Conservation (phyloP, 1,284 basidiomycete genomes). For the Boletus hoseneyae region DNA sequence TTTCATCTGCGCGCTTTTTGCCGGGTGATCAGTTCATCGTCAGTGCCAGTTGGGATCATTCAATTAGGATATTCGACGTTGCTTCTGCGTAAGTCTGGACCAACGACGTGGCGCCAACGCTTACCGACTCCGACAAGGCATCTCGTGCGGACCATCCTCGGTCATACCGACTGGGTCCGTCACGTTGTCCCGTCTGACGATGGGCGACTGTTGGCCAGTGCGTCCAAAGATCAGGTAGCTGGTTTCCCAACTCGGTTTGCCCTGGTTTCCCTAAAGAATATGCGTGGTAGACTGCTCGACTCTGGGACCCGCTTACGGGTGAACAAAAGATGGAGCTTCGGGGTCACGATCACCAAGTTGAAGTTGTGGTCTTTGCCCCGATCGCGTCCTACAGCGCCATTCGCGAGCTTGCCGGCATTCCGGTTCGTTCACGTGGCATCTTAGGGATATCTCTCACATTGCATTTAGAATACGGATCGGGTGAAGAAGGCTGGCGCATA, state of each 20-base stretch:
- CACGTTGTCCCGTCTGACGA: constrained; percentile 71
- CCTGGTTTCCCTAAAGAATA: constrained; percentile 3
- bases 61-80: constrained; percentile 85
- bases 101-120: constrained; percentile 5
- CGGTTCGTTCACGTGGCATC: constrained; percentile 38
- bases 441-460: constrained; percentile 9
- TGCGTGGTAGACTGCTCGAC: constrained; percentile 63
- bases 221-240: constrained; percentile 81
- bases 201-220: constrained; percentile 71
- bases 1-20: constrained; percentile 81
- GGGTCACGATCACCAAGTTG: constrained; percentile 87
- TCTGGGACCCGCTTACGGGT: constrained; percentile 77
- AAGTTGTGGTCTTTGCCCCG: constrained; percentile 82
- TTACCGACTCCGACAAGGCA: constrained; percentile 39
- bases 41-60: constrained; percentile 83
- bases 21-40: constrained; percentile 82
- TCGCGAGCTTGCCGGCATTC: constrained; percentile 72
- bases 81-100: constrained; percentile 63
- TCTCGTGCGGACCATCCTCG: constrained; percentile 55
- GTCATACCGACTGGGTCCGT: constrained; percentile 63
- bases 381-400: constrained; percentile 70
- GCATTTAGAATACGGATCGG: constrained; percentile 42
- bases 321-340: constrained; percentile 81
- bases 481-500: constrained; percentile 52
- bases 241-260: constrained; percentile 4